Evolutionary conservation across 495 filamentous ascomycete species (phyloP), one percentile per base, ranked within the genome.

Genomic region (Hypoxylon fragiforme): DNA sequence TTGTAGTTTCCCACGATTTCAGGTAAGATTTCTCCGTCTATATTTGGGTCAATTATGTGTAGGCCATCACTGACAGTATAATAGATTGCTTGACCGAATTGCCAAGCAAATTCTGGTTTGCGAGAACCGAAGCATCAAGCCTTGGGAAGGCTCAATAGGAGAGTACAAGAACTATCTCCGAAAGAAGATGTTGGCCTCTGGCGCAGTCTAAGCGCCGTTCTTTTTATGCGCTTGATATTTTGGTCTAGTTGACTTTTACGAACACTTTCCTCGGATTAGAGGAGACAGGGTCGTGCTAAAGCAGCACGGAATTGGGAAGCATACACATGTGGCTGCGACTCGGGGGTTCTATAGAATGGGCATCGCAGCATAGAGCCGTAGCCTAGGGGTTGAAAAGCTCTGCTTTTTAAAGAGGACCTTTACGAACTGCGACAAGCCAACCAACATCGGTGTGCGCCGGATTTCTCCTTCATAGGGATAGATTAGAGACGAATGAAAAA

Each of bases 41-140:
- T n/a, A n/a, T n/a, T n/a, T n/a, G 11, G 39, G 24, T 3, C 8
- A 24, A 14, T 8, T 13, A 15, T n/a, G 9, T 22, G 3, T 3
- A 38, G 26, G 7, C 28, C 36, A n/a, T 39, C 34, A 38, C 66
- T 72, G 50, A 70, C 52, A 21, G 26, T 12, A 21, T 3, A 37
- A 31, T 60, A 92, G 90, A 78, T 77, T 99, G 57, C 86, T 99
- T 53, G 94, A 99, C 81, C 97, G 96, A 81, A 99, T 99, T 70
- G 94, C 94, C 58, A 99, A 97, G 81, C 91, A 99, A 69, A 99
- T 99, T 73, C 84, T 97, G 72, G 94, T 99, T 28, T 99, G 94
- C 75, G 95, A 99, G 75, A 87, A 97, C 82, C 90, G 88, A 80
- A 90, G 90, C 1, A 87, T 97, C 56, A 83, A 81, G 59, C 74